phyloP scores from a whole-genome alignment of 176 grass and related monocot genomes.

The Hordeum marinum region DNA sequence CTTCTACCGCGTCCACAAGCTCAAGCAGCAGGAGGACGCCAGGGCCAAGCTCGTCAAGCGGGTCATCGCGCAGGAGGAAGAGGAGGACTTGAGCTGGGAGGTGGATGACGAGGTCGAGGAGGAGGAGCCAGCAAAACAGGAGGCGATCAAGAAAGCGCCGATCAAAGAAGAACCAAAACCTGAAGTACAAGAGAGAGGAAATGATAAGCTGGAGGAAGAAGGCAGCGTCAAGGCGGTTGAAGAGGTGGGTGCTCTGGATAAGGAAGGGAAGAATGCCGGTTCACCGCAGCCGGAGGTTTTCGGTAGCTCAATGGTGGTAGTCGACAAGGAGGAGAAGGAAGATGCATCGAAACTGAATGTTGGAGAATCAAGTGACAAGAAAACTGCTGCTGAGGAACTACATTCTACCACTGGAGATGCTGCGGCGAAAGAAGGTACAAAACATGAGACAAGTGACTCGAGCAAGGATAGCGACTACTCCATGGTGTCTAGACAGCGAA shows the following conservation, averaged over 20 bases:
- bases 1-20: constrained; percentile 69
- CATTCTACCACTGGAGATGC: constrained; percentile 1
- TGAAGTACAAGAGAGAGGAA: not conserved
- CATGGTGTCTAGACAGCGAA: constrained; percentile 45
- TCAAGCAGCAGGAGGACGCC: constrained; percentile 78
- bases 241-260: not conserved
- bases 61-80: constrained; percentile 59
- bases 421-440: constrained; percentile 15
- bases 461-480: constrained; percentile 51
- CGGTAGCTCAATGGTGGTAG: constrained; percentile 32
- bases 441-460: constrained; percentile 39
- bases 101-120: constrained; percentile 53
- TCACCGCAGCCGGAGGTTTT: constrained; percentile 18
- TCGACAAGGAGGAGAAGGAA: constrained; percentile 24
- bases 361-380: constrained; percentile 29
- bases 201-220: not conserved
- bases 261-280: constrained; percentile 21
- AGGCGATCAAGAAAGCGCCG: constrained; percentile 9
- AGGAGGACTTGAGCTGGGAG: constrained; percentile 89
- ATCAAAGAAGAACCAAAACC: constrained; percentile 22
- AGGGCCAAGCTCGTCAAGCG: constrained; percentile 80
- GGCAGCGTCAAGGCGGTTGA: not conserved
- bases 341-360: not conserved
- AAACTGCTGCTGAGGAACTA: constrained; percentile 5
- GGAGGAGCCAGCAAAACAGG: constrained; percentile 19